phyloP scores from a whole-genome alignment of 23 red algal species.

The Gracilaria caudata region DNA sequence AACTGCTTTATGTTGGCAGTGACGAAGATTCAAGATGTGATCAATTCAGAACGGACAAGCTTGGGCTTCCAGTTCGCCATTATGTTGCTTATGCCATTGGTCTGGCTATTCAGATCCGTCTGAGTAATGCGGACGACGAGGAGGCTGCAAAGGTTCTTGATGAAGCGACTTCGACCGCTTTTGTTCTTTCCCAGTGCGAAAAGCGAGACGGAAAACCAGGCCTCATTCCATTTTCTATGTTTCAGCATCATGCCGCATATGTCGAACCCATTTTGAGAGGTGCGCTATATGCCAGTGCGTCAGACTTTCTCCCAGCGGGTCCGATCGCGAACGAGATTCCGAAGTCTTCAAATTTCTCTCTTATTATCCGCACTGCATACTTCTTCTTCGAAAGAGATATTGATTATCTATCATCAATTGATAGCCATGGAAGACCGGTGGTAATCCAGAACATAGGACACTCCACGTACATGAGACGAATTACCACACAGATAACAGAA shows the following conservation, averaged over 20 bases:
- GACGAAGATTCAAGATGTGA: neutral
- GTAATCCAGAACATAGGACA: neutral
- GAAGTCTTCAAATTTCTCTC: neutral
- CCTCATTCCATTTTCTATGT: conserved; percentile 1
- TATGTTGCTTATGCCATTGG: conserved; percentile 1
- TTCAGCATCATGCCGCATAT: neutral
- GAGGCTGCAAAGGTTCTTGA: neutral
- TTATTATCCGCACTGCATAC: neutral
- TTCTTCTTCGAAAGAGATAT: conserved; percentile 14
- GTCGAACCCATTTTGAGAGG: neutral
- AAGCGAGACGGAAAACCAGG: neutral
- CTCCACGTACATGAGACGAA: neutral
- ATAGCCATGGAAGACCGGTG: conserved; percentile 6
- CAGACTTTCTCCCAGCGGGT: neutral
- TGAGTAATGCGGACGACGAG: neutral
- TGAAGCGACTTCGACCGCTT: neutral
- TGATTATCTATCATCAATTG: neutral
- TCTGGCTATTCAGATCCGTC: neutral
- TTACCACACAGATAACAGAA: neutral
- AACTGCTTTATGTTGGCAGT: neutral
- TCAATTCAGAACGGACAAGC: neutral
- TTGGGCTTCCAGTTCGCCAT: neutral
- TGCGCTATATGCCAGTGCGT: neutral
- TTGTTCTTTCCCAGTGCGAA: neutral
- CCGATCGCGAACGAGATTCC: neutral